A percentile compares a stretch with the other conserved stretches of the same genome.
These are phyloP conservation scores for Lichina pygmaea DNA, from an alignment of 495 filamentous ascomycete species.

Conservation along the genomic window DNA sequence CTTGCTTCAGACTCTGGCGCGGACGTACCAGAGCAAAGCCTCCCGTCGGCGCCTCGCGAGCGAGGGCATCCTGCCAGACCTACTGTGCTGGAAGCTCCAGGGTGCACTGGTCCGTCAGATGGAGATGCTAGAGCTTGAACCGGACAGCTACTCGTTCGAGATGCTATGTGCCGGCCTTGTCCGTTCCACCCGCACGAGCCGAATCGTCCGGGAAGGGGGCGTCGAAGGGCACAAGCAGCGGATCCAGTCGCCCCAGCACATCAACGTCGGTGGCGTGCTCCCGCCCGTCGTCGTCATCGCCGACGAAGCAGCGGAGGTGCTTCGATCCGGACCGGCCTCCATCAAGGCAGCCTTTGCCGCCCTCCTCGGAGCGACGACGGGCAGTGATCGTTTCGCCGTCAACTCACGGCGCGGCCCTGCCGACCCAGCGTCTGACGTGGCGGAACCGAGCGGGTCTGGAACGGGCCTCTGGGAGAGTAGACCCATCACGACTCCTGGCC, in stretches of 20 bases:
- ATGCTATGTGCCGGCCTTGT: background rate
- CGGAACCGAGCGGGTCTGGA: background rate
- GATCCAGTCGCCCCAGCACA: too few relatives aligned
- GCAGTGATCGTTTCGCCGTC: background rate
- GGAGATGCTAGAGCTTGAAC: background rate
- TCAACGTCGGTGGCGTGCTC: too few relatives aligned
- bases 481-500: background rate
- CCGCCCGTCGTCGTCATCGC: background rate
- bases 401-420: background rate
- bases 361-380: background rate
- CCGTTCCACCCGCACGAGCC: background rate
- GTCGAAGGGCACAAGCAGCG: background rate
- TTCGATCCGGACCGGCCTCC: background rate
- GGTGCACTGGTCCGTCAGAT: background rate
- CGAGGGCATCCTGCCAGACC: background rate
- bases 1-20: conserved; percentile 2
- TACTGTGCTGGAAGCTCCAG: conserved; percentile 1
- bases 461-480: too few relatives aligned
- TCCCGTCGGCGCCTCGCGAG: background rate
- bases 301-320: background rate
- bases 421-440: background rate
- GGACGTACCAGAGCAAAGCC: background rate
- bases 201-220: background rate
- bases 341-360: background rate
- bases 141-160: background rate